phyloP scores from a whole-genome alignment of 352 stramenopile species.

The Phytopythium litorale region DNA sequence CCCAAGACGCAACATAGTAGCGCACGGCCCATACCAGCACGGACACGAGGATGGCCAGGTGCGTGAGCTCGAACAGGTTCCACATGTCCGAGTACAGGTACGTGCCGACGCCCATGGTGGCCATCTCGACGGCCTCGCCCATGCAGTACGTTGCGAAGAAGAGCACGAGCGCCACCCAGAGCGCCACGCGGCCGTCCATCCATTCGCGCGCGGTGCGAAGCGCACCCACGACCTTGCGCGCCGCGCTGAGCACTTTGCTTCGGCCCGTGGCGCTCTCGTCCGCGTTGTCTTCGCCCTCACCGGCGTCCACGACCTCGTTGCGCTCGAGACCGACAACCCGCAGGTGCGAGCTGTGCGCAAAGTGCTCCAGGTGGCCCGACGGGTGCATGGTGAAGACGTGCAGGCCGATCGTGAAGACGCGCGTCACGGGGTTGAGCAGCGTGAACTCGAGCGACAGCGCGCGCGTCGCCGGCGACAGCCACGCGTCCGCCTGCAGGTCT shows the following conservation, averaged over 20 bases:
- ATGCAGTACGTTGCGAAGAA: constrained; percentile 84
- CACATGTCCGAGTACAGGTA: constrained; percentile 85
- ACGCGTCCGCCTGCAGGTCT: constrained; percentile 65
- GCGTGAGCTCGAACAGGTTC: constrained; percentile 85
- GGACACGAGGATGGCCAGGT: constrained; percentile 58
- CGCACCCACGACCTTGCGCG: background rate
- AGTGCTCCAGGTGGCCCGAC: constrained; percentile 82
- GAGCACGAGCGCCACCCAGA: constrained; percentile 62
- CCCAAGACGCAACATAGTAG: constrained; percentile 61
- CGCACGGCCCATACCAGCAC: constrained; percentile 63
- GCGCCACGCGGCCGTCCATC: constrained; percentile 56
- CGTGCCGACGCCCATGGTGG: constrained; percentile 63
- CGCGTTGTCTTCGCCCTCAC: background rate
- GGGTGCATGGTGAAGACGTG: constrained; percentile 80
- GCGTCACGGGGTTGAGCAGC: constrained; percentile 84
- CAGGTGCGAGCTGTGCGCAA: constrained; percentile 74
- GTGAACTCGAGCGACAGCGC: constrained; percentile 84
- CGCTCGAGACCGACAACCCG: constrained; percentile 76
- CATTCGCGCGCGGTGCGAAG: constrained; percentile 19
- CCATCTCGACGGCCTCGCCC: constrained; percentile 73
- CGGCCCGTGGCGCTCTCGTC: background rate
- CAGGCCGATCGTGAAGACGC: constrained; percentile 85
- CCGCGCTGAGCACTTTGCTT: background rate
- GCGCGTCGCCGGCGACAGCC: constrained; percentile 76
- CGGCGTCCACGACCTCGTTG: constrained; percentile 21